phyloP scores from a whole-genome alignment of 495 filamentous ascomycete genomes.

The Rostrohypoxylon terebratum region DNA sequence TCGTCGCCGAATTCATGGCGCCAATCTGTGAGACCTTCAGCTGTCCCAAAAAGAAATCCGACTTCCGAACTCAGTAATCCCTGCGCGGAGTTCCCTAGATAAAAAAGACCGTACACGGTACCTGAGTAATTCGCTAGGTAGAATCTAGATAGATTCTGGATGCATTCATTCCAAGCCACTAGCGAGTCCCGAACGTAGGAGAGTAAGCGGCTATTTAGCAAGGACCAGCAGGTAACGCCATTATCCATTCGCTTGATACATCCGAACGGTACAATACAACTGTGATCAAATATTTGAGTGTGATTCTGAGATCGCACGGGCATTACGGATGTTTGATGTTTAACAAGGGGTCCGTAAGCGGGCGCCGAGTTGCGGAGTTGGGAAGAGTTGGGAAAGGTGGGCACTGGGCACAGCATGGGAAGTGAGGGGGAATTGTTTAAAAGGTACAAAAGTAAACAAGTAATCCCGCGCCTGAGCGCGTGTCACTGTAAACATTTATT shows the following conservation, averaged over 20 bases:
- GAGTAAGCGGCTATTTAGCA: slow-evolving; percentile 36
- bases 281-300: slow-evolving; percentile 40
- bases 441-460: slow-evolving; percentile 44
- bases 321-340: slow-evolving; percentile 36
- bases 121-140: too few relatives aligned
- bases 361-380: slow-evolving; percentile 43
- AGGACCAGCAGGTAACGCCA: slow-evolving; percentile 24
- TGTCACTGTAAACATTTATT: slow-evolving; percentile 43
- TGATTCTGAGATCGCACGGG: slow-evolving; percentile 43
- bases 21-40: slow-evolving; percentile 39
- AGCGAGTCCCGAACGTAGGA: slow-evolving; percentile 24
- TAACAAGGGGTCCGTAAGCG: slow-evolving; percentile 35
- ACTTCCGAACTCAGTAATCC: slow-evolving; percentile 35
- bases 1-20: slow-evolving; percentile 35
- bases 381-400: slow-evolving; percentile 7
- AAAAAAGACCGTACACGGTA: background rate
- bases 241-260: slow-evolving; percentile 18
- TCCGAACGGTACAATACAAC: slow-evolving; percentile 32
- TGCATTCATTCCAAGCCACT: slow-evolving; percentile 18
- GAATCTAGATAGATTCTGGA: too few relatives aligned
- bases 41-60: slow-evolving; percentile 38
- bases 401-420: too few relatives aligned
- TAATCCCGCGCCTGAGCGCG: slow-evolving; percentile 39
- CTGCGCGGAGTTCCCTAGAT: slow-evolving; percentile 5
- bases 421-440: slow-evolving; percentile 26